phyloP scores from a whole-genome alignment of 352 stramenopile species.

The Phytophthora boehmeriae region DNA sequence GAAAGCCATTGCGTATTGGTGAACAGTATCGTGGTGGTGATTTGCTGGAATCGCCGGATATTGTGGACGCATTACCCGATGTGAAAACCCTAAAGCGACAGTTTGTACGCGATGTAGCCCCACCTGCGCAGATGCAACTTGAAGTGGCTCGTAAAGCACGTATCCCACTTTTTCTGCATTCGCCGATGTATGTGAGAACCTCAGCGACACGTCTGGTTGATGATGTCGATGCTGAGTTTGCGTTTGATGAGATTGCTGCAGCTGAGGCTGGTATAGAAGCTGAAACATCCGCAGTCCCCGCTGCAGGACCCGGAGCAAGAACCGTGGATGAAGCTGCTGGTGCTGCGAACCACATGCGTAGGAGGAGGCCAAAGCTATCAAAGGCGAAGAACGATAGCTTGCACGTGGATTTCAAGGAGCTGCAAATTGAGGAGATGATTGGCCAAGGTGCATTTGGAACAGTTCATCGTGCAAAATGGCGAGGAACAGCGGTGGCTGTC shows the following conservation, averaged over 20 bases:
- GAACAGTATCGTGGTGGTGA: conserved; percentile 33
- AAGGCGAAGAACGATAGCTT: conserved; percentile 76
- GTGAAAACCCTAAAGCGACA: conserved; percentile 60
- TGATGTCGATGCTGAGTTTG: conserved; percentile 36
- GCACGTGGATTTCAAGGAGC: conserved; percentile 82
- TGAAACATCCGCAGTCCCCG: conserved; percentile 9
- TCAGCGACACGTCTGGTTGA: conserved; percentile 66
- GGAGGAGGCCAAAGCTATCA: conserved; percentile 39
- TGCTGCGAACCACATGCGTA: conserved; percentile 17
- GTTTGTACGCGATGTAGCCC: conserved; percentile 73
- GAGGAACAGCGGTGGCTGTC: conserved; percentile 77
- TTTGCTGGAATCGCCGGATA: conserved; percentile 28
- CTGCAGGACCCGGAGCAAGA: conserved; percentile 10
- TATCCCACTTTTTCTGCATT: conserved; percentile 87
- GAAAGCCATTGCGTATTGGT: conserved; percentile 27
- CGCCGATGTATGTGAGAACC: conserved; percentile 86
- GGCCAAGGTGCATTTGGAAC: conserved; percentile 86
- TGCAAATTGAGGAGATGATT: conserved; percentile 85
- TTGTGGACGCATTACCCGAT: conserved; percentile 39
- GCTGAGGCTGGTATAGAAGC: conserved; percentile 14
- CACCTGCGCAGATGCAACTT: conserved; percentile 86
- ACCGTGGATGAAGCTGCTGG: conserved; percentile 17
- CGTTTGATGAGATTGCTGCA: conserved; percentile 17
- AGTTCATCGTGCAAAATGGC: conserved; percentile 76
- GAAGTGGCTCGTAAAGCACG: conserved; percentile 82